These are phyloP conservation scores for Aethionema arabicum DNA, from an alignment of 345 rosid species.

Conservation along the genomic window DNA sequence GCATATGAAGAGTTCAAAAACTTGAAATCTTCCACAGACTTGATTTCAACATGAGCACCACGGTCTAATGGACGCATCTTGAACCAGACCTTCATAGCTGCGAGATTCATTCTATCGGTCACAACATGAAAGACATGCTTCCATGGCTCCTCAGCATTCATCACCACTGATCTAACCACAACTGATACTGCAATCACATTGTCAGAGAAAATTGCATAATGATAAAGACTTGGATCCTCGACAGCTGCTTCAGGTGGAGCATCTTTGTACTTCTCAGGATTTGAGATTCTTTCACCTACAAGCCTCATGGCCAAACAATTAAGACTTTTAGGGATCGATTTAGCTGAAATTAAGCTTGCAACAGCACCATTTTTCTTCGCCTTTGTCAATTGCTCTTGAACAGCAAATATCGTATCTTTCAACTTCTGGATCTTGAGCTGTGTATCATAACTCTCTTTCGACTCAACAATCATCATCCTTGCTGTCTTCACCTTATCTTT, in stretches of 20 bases:
- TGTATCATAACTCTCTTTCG: constrained; percentile 85
- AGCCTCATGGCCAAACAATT: constrained; percentile 96
- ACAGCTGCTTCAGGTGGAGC: constrained; percentile 52
- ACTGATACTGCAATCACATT: constrained; percentile 91
- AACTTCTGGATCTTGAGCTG: constrained; percentile 92
- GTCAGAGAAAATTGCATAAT: constrained; percentile 78
- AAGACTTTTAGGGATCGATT: constrained; percentile 82
- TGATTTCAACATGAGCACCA: constrained; percentile 77
- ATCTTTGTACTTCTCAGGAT: constrained; percentile 72
- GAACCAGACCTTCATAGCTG: constrained; percentile 97
- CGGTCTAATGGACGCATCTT: constrained; percentile 82
- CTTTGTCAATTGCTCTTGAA: constrained; percentile 67
- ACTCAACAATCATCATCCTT: constrained; percentile 66
- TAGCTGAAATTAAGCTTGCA: constrained; percentile 78
- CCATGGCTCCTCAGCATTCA: constrained; percentile 75
- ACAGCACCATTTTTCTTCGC: constrained; percentile 87
- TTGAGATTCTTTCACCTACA: constrained; percentile 74
- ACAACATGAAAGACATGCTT: constrained; percentile 88
- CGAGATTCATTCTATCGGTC: constrained; percentile 76
- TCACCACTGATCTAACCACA: constrained; percentile 81
- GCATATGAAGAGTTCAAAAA: constrained; percentile 68
- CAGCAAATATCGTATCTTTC: constrained; percentile 87
- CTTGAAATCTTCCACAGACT: constrained; percentile 65
- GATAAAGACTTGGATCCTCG: constrained; percentile 76
- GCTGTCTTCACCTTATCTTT: constrained; percentile 76